Conservation (phyloP, 2,329 filamentous ascomycete species). For the Botrytis cinerea region DNA sequence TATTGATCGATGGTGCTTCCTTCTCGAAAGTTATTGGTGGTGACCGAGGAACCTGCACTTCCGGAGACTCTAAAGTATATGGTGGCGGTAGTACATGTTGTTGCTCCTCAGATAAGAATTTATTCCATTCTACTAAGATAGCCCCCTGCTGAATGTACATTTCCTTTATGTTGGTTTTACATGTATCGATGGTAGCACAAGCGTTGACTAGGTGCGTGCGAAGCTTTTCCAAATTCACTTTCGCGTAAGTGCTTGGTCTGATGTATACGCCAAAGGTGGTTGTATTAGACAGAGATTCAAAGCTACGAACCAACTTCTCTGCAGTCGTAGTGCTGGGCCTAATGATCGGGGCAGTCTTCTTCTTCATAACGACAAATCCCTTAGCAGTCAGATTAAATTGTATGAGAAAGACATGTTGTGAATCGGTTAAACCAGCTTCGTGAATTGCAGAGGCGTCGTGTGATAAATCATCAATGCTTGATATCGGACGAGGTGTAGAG, state of each 20-base stretch:
- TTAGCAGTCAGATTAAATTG: background rate
- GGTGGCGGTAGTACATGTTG: background rate
- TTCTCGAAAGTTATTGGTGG: background rate
- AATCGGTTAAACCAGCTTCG: background rate
- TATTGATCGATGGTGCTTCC: background rate
- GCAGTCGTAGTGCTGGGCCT: background rate
- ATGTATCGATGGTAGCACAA: background rate
- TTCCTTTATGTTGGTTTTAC: background rate
- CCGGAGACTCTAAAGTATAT: background rate
- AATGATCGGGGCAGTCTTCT: background rate
- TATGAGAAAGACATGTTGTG: background rate
- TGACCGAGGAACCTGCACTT: conserved; percentile 9
- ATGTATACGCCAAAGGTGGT: background rate
- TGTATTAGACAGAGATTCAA: background rate
- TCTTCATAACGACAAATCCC: background rate
- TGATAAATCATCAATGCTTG: background rate
- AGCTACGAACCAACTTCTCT: background rate
- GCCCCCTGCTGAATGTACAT: background rate
- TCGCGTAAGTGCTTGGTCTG: background rate
- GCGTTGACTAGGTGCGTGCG: background rate
- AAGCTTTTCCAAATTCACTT: background rate
- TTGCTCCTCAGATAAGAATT: background rate
- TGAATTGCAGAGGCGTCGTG: background rate
- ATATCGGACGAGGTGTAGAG: background rate
- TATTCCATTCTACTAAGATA: background rate